Conservation (phyloP, 2,329 filamentous ascomycete genomes). For the Cercospora sp. region DNA sequence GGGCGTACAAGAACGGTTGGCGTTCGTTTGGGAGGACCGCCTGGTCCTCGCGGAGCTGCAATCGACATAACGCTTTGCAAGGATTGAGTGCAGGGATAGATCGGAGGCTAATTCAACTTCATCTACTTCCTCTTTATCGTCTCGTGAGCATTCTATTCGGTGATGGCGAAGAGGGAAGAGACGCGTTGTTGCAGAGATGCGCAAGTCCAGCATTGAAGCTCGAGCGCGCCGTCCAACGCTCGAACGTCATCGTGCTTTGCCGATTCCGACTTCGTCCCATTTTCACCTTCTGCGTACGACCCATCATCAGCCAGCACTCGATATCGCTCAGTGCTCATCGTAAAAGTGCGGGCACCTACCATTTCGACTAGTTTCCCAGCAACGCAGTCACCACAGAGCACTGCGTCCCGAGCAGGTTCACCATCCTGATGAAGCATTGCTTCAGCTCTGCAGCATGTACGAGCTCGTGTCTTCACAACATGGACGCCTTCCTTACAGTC, state of each 20-base stretch:
- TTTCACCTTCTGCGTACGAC: background rate
- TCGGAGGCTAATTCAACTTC: background rate
- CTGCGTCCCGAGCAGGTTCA: background rate
- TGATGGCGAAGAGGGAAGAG: background rate
- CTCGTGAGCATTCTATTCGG: background rate
- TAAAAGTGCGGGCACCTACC: background rate
- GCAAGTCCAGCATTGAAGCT: slow-evolving; percentile 2
- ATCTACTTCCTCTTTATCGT: background rate
- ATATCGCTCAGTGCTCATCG: background rate
- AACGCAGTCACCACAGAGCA: background rate
- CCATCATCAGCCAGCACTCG: background rate
- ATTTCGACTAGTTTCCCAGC: background rate
- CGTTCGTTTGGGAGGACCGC: slow-evolving; percentile 23
- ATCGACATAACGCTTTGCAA: slow-evolving; percentile 19
- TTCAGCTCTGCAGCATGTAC: background rate
- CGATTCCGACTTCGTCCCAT: background rate
- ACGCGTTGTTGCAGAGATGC: background rate
- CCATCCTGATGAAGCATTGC: background rate
- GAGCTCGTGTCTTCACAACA: background rate
- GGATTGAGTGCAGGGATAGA: background rate
- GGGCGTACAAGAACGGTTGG: slow-evolving; percentile 26
- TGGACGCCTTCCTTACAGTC: background rate
- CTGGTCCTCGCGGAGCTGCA: slow-evolving; percentile 21
- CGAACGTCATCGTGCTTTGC: slow-evolving; percentile 2
- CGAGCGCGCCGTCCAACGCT: background rate